A percentile compares a stretch with the other conserved stretches of the same genome.
phyloP scores from a whole-genome alignment of 371 early-diverging fungal species.

The Entomophthora muscae region DNA sequence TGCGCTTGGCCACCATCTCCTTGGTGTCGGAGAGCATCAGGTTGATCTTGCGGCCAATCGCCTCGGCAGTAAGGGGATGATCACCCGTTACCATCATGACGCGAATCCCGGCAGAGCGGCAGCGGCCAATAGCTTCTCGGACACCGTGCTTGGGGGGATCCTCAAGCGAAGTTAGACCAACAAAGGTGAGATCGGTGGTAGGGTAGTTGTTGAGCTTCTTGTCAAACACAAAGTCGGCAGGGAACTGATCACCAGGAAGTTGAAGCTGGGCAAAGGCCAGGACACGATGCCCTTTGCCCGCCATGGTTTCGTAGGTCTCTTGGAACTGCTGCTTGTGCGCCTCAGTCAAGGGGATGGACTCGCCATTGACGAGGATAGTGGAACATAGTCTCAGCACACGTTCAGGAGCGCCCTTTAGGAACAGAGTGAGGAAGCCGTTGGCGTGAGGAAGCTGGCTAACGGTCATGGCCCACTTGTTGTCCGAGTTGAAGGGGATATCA shows the following conservation, averaged over 20 bases:
- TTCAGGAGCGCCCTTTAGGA: constrained; percentile 91
- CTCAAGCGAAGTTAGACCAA: constrained; percentile 70
- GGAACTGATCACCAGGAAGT: constrained; percentile 40
- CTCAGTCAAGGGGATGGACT: constrained; percentile 29
- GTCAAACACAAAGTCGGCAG: constrained; percentile 46
- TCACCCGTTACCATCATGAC: constrained; percentile 97
- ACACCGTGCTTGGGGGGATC: constrained; percentile 96
- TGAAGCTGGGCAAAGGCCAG: constrained; percentile 72
- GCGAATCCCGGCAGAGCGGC: constrained; percentile 79
- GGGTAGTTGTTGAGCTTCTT: constrained; percentile 62
- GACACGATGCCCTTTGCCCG: constrained; percentile 83
- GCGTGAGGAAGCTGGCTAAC: constrained; percentile 54
- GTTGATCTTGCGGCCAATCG: constrained; percentile 79
- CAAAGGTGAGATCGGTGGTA: constrained; percentile 45
- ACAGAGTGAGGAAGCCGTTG: constrained; percentile 45
- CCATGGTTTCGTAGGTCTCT: constrained; percentile 65
- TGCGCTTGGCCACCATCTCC: constrained; percentile 44
- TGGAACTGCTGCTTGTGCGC: constrained; percentile 39
- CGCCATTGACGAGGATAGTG: constrained; percentile 30
- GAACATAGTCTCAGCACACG: constrained; percentile 62
- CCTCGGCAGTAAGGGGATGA: constrained; percentile 77
- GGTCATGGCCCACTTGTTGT: constrained; percentile 86
- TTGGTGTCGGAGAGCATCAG: constrained; percentile 74
- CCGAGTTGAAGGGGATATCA: constrained; percentile 91
- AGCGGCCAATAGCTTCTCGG: constrained; percentile 84